These are phyloP conservation scores for Paecilomyces sp. DNA, from an alignment of 2,329 filamentous ascomycete species.

Conservation along the genomic window DNA sequence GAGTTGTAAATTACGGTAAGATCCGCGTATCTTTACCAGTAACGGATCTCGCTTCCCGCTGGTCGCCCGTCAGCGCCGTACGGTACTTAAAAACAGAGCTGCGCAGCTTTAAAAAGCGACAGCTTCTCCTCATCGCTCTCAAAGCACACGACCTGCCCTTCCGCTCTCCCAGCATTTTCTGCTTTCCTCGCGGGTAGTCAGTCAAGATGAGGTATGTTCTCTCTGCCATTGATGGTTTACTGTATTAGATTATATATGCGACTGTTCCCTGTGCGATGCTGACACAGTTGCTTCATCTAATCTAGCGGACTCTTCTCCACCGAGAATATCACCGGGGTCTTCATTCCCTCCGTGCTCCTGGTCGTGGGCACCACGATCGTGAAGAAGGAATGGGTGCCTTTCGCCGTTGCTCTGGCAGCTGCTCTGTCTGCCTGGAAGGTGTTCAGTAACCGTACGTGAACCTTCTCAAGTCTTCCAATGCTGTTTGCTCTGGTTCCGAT, in stretches of 20 bases:
- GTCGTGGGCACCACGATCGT: slow-evolving; percentile 69
- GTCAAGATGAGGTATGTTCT: slow-evolving; percentile 9
- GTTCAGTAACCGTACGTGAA: slow-evolving; percentile 59
- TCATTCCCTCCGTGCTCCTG: slow-evolving; percentile 73
- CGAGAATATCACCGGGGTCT: slow-evolving; percentile 68
- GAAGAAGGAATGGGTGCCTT: slow-evolving; percentile 69
- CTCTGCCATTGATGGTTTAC: neutral
- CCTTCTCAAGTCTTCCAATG: neutral
- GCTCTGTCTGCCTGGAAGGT: slow-evolving; percentile 65
- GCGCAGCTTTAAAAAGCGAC: neutral
- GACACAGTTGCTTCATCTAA: neutral
- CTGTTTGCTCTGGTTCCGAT: neutral
- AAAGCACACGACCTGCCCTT: neutral
- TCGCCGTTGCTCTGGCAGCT: slow-evolving; percentile 60
- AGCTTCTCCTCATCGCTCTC: neutral
- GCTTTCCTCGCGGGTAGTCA: neutral
- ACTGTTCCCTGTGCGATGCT: neutral
- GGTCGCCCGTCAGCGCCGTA: neutral
- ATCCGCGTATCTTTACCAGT: neutral
- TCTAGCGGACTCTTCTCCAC: slow-evolving; percentile 18
- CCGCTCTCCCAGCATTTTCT: neutral
- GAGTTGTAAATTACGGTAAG: neutral
- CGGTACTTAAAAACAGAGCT: neutral
- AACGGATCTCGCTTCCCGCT: neutral
- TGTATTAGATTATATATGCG: neutral